phyloP scores from a whole-genome alignment of 148 eudicot genomes.

The Spergularia bocconei region DNA sequence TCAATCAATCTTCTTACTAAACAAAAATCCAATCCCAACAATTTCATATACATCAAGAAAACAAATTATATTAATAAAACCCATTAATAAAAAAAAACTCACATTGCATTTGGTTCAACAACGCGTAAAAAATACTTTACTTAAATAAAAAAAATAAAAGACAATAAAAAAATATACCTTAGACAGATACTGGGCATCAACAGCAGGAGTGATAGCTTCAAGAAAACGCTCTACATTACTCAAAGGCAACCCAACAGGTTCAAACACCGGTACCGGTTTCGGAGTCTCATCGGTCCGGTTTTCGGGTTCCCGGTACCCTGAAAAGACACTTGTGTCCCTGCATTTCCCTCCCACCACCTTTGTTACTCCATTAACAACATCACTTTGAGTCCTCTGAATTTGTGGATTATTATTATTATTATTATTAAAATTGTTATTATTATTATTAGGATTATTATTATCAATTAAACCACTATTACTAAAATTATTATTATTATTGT shows the following conservation, averaged over 20 bases:
- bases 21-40: neutral
- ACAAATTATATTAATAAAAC: neutral
- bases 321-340: constrained; percentile 19
- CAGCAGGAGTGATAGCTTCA: constrained; percentile 66
- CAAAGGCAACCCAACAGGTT: constrained; percentile 32
- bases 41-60: neutral
- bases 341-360: constrained; percentile 20
- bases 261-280: constrained; percentile 21
- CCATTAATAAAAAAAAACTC: too few relatives aligned
- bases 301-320: constrained; percentile 26
- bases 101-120: neutral
- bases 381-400: constrained; percentile 45
- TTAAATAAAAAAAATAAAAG: neutral
- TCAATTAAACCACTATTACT: neutral
- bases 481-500: neutral
- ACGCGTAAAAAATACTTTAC: neutral
- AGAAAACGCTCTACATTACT: constrained; percentile 74
- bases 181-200: constrained; percentile 59
- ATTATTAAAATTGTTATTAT: constrained; percentile 7
- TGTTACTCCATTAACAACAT: constrained; percentile 21
- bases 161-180: constrained; percentile 43
- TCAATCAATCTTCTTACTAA: neutral
- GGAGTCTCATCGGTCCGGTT: constrained; percentile 22
- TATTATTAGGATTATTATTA: neutral
- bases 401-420: constrained; percentile 28